Base-by-base conservation (phyloP, 768 basidiomycete species). In the Favolaschia claudopus region DNA sequence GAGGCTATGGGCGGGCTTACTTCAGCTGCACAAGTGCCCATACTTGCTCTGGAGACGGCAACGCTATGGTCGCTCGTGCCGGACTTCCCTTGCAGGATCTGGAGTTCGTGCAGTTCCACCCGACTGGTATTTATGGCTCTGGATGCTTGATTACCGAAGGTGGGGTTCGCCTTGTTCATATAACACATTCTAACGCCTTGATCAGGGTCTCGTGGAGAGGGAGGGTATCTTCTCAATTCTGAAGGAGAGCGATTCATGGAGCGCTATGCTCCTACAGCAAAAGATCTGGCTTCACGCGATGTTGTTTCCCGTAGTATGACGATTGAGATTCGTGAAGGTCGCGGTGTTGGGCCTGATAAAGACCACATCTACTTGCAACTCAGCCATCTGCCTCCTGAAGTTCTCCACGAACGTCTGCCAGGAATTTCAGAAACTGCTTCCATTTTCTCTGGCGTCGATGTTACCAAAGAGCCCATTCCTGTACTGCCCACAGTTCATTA, bases 231-330 rank as follows among this genome's bases (percentile, higher is more conserved):
- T 64, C 80, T 99, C 72, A 99, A 99, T 81, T 93, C 95, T 9
- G 91, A 99, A 82, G 97, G 97, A 73, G 97, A 99, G 77, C 92
- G 97, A 58, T 99, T 99, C 83, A 99, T 99, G 97, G 96, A 99
- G 77, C 93, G 96, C 75, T 99, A 99, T 75, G 97, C 97, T 0
- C 97, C 97, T 10, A 98, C 96, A 39, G 97, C 97, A 62, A 99
- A 99, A 83, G 97, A 99, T 83, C 87, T 99, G 66, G 97, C 97
- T 37, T 99, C 97, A 42, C 95, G 97, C 72, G 97, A 99, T 72
- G 97, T 99, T 71, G 97, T 99, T 31, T 99, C 97, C 45, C 95
- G 97, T 68, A 95, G 93, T 49, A 99, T 99, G 96, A 99, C 97
- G 42, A 83, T 99, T 67, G 97, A 99, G 76, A 93, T 99, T 69